Percentiles rank a stretch among this genome's conserved stretches.
Conservation (phyloP, 164 flowering plant genomes). For the Liquidambar formosana region DNA sequence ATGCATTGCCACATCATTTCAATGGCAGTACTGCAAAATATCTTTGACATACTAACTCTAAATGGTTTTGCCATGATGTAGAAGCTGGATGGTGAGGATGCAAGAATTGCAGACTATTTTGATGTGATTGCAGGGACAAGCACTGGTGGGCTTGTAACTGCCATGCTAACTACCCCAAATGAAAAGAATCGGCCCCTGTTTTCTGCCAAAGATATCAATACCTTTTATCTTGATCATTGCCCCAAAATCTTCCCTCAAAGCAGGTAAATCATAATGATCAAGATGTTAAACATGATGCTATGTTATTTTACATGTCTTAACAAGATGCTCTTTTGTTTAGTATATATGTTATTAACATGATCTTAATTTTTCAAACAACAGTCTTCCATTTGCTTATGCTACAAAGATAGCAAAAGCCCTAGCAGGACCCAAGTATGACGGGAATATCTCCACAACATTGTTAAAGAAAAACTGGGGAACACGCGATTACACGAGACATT, state of each 20-base stretch:
- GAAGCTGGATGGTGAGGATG: conserved; percentile 35
- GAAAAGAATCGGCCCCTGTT: conserved; percentile 25
- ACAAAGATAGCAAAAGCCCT: conserved; percentile 8
- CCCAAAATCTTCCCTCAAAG: conserved; percentile 35
- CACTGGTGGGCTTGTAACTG: conserved; percentile 37
- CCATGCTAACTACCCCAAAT: conserved; percentile 34
- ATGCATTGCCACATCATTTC: no score
- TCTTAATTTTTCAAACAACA: background rate
- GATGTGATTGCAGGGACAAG: conserved; percentile 44
- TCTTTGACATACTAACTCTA: background rate
- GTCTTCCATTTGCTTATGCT: background rate
- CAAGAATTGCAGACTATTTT: conserved; percentile 39
- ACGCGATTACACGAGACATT: conserved; percentile 25
- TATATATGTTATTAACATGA: no score
- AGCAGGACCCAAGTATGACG: conserved; percentile 38
- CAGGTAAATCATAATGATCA: background rate
- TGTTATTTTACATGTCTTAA: no score
- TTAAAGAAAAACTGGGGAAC: conserved; percentile 26
- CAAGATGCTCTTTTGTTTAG: no score
- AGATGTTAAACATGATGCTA: no score
- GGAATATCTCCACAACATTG: conserved; percentile 28
- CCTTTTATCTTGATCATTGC: conserved; percentile 31
- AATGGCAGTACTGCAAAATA: background rate
- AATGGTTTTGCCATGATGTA: conserved; percentile 6
- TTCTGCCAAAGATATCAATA: conserved; percentile 34